Base-by-base conservation (phyloP, 2,329 filamentous ascomycete genomes). In the Amauroascus verrucosus region DNA sequence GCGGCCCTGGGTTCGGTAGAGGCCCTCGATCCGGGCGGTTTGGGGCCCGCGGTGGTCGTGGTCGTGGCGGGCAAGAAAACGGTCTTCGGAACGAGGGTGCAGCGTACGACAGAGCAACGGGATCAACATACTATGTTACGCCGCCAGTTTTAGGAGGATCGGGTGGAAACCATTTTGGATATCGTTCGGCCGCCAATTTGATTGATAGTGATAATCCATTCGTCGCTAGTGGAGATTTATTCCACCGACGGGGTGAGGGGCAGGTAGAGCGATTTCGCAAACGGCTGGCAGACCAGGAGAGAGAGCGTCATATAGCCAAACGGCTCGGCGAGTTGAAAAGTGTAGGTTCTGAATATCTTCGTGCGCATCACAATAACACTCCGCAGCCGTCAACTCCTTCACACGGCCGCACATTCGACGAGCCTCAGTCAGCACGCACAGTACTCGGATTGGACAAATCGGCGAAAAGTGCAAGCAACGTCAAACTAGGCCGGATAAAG, bases 1-100 rank as follows among this genome's bases (percentile, higher is more conserved):
- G 77, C 11, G 84, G 83, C 68, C 78, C 77, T 2, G 75, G 75
- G 22, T 72, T 77, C 48, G 49, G 45, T 6, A 26, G 16, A 33
- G 60, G 53, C 51, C 61, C 49, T 44, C 59, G 54, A 43, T 56
- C 16, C 46, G 70, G 65, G 30, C 44, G 45, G 11, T 50, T 33
- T 46, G 51, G 51, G 8, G 48, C 37, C 24, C 43, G 54, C 20
- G 56, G 49, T 57, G 65, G 24, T 58, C 54, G 45, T 61, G 57
- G 51, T 37, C 57, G 24, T 16, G 48, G 24, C 52, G 58, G 35
- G 59, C 57, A 48, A 59, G 57, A 62, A 59, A 67, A 58, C 47
- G 64, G 64, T 1, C 54, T 67, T 7, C 37, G 32, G 4, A 44
- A 32, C 22, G 60, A 65, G 56, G 59, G 26, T 13, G 65, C 68